A percentile compares a stretch with the other conserved stretches of the same genome.
Conservation (phyloP, 2,329 filamentous ascomycete genomes). For the Diaporthe aspalathi region DNA sequence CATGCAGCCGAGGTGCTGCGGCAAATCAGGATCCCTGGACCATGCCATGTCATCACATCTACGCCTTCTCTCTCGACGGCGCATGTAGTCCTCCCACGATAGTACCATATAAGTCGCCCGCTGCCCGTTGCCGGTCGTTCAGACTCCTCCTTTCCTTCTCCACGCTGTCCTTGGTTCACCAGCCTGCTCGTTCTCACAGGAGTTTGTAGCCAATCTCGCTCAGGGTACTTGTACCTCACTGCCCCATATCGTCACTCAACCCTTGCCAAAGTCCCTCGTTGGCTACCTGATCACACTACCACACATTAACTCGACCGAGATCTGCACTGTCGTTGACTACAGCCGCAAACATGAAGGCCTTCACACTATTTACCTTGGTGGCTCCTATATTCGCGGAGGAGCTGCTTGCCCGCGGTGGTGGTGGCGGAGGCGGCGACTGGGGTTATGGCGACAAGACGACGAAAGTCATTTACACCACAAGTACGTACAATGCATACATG, state of each 20-base stretch:
- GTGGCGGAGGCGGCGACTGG: conserved; percentile 32
- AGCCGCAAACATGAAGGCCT: conserved; percentile 47
- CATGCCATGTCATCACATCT: conserved; percentile 28
- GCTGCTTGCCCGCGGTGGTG: conserved; percentile 35
- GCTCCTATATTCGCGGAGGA: conserved; percentile 45
- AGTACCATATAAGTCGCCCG: conserved; percentile 34
- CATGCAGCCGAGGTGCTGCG: conserved; percentile 8
- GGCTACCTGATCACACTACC: conserved; percentile 1
- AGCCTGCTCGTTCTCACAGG: conserved; percentile 41
- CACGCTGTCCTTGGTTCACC: conserved; percentile 39
- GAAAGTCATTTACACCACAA: conserved; percentile 39
- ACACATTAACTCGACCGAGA: conserved; percentile 37
- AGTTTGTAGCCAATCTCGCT: conserved; percentile 45
- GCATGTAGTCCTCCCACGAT: not conserved
- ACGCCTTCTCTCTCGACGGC: conserved; percentile 17
- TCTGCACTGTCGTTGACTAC: conserved; percentile 14
- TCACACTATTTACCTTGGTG: conserved; percentile 48
- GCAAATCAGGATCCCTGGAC: conserved; percentile 21
- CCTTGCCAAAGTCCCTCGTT: conserved; percentile 9
- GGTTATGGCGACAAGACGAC: conserved; percentile 40
- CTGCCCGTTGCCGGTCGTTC: conserved; percentile 32
- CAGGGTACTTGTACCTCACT: conserved; percentile 47
- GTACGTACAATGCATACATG: not conserved
- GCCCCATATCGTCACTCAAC: conserved; percentile 20
- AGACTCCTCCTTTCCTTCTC: conserved; percentile 39